Evolutionary conservation across 2,329 filamentous ascomycete species (phyloP).

Genomic region (Curvularia eragrostidis): DNA sequence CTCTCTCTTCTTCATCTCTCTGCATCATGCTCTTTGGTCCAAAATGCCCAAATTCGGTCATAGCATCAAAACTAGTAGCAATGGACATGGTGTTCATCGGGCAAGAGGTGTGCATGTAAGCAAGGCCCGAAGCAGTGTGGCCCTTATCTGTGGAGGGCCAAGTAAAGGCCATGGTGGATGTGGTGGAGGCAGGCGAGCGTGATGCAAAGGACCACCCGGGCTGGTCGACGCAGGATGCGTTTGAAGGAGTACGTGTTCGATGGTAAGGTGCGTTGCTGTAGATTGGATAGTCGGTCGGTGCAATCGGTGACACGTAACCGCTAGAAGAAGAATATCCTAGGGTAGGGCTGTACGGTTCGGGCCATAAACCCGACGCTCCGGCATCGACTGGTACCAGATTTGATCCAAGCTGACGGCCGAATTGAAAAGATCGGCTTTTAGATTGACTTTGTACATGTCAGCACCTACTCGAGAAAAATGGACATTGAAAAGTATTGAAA

Average conservation of each 20-base stretch:
- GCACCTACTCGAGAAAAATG: background rate
- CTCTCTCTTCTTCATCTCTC: constrained; percentile 47
- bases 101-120: constrained; percentile 36
- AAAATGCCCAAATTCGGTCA: constrained; percentile 37
- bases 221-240: constrained; percentile 45
- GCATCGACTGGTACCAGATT: constrained; percentile 30
- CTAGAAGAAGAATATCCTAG: constrained; percentile 45
- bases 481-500: constrained; percentile 1
- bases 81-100: constrained; percentile 34
- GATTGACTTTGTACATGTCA: constrained; percentile 20
- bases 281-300: constrained; percentile 34
- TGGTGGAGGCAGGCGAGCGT: constrained; percentile 45
- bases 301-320: constrained; percentile 43
- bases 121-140: constrained; percentile 29
- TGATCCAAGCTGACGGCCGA: constrained; percentile 20
- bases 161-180: constrained; percentile 43
- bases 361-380: constrained; percentile 30
- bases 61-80: constrained; percentile 26
- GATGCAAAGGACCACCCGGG: constrained; percentile 38
- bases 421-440: constrained; percentile 27
- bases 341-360: constrained; percentile 39
- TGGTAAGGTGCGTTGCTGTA: constrained; percentile 41
- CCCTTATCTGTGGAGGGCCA: constrained; percentile 43
- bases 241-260: constrained; percentile 48
- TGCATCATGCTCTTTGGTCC: constrained; percentile 43